Conservation (phyloP, 768 basidiomycete genomes). For the Rhizopogon salebrosus region DNA sequence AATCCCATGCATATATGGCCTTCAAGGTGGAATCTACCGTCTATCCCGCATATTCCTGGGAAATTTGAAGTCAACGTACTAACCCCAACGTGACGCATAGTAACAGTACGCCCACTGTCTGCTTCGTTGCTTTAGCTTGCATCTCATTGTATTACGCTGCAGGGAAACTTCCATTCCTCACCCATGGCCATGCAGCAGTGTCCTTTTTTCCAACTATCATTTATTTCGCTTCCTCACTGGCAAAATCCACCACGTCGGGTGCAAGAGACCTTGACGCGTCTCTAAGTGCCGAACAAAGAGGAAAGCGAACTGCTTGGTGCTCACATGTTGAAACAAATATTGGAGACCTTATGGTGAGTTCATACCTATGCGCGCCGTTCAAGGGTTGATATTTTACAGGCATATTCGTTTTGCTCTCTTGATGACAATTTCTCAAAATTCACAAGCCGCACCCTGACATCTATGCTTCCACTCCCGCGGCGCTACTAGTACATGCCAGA, state of each 20-base stretch:
- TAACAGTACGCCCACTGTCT: slow-evolving; percentile 49
- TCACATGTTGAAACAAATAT: slow-evolving; percentile 62
- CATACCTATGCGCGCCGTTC: background rate
- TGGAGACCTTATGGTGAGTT: slow-evolving; percentile 67
- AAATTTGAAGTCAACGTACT: slow-evolving; percentile 57
- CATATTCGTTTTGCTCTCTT: slow-evolving; percentile 55
- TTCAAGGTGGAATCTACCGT: slow-evolving; percentile 55
- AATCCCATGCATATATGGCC: slow-evolving; percentile 50
- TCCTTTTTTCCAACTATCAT: slow-evolving; percentile 57
- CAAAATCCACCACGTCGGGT: slow-evolving; percentile 26
- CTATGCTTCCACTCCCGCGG: slow-evolving; percentile 60
- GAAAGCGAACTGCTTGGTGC: slow-evolving; percentile 56
- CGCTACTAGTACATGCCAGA: slow-evolving; percentile 69
- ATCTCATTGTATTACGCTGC: background rate
- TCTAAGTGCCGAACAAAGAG: slow-evolving; percentile 41
- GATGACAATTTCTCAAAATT: slow-evolving; percentile 57
- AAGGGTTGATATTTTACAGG: slow-evolving; percentile 36
- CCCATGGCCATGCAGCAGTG: slow-evolving; percentile 47
- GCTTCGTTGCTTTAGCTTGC: background rate
- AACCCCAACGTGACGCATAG: slow-evolving; percentile 71
- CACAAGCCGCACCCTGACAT: slow-evolving; percentile 49
- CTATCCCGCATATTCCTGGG: slow-evolving; percentile 66
- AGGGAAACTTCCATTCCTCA: slow-evolving; percentile 74
- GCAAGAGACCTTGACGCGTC: slow-evolving; percentile 43
- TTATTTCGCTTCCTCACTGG: slow-evolving; percentile 55